Percentiles rank a stretch among this genome's conserved stretches.
Evolutionary conservation across 2,329 filamentous ascomycete species (phyloP).

Genomic region (Penicillium sp.): DNA sequence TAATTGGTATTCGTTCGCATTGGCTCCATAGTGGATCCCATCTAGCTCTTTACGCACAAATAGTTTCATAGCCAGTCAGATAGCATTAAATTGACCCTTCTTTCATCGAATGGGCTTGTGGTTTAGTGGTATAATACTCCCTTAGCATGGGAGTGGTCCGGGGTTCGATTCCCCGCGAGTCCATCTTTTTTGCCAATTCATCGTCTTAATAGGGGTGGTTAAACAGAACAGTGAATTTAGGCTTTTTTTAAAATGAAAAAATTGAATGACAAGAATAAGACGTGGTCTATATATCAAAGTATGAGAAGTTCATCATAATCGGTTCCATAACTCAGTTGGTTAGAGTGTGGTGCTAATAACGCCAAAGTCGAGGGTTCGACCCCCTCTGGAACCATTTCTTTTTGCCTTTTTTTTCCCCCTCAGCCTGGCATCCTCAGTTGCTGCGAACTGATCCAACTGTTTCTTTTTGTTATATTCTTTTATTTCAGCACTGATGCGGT

Average conservation of each 20-base stretch:
- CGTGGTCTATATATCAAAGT: neutral
- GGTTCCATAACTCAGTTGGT: neutral
- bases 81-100: neutral
- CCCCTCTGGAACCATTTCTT: neutral
- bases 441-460: no score
- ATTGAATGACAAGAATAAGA: neutral
- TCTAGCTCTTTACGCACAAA: neutral
- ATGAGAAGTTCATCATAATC: neutral
- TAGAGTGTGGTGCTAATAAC: neutral
- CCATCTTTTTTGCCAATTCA: constrained; percentile 31
- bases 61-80: neutral
- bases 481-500: no score
- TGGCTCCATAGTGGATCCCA: neutral
- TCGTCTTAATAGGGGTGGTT: neutral
- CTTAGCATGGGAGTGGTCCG: constrained; percentile 51
- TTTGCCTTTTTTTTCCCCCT: neutral
- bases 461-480: no score
- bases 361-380: neutral
- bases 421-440: no score
- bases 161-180: constrained; percentile 52
- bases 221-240: neutral
- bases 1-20: neutral
- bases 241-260: neutral
- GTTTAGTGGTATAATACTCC: constrained; percentile 52
- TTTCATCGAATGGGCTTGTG: constrained; percentile 33